Percentiles rank a stretch among this genome's conserved stretches.
These are phyloP conservation scores for Populus deltoides DNA, from an alignment of 345 rosid species.

Conservation along the genomic window DNA sequence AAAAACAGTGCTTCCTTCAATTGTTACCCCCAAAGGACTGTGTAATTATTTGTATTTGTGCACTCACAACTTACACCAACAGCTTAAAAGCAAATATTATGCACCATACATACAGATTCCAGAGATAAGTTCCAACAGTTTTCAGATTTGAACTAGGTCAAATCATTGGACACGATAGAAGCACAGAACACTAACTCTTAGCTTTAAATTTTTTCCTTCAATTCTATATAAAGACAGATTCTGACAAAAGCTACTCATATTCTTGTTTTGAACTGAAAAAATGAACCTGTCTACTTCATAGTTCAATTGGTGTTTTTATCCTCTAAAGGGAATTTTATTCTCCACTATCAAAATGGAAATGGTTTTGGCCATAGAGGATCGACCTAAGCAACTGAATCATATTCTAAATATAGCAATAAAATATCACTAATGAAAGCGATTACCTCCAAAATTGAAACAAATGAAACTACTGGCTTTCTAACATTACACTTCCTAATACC, in stretches of 20 bases:
- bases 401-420: background rate
- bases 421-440: background rate
- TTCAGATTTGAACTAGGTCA: background rate
- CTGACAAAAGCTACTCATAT: too few species aligned
- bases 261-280: too few species aligned
- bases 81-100: background rate
- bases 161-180: background rate
- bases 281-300: background rate
- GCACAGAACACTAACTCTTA: too few species aligned
- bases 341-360: background rate
- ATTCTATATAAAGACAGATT: too few species aligned
- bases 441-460: background rate
- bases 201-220: too few species aligned
- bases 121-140: background rate
- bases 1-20: background rate
- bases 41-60: background rate
- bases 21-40: background rate
- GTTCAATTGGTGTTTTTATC: background rate
- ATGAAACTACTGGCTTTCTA: background rate
- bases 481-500: background rate
- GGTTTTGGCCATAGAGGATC: background rate
- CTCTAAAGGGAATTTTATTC: background rate
- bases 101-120: background rate
- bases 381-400: background rate
- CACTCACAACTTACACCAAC: background rate